Evolutionary conservation across 169 alveolate species (phyloP), one percentile per base, ranked within the genome.

Genomic region (Plasmodium gonderi): DNA sequence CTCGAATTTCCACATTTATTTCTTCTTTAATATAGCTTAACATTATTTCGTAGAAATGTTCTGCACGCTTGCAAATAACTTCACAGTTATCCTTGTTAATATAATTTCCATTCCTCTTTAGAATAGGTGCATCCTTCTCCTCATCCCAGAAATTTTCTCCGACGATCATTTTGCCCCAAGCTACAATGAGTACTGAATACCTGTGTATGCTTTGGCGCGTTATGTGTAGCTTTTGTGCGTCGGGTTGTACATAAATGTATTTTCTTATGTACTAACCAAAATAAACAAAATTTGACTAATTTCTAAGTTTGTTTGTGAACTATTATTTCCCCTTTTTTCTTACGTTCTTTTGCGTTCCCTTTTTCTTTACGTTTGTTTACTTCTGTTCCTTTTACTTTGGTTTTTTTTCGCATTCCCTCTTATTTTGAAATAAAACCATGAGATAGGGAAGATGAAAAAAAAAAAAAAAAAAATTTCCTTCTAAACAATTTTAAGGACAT

Each of bases 41-140:
- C 94, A 90, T 90, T 38, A 90, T 78, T 12, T 90, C 64, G 69
- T 65, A 79, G 80, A 90, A 90, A n/a, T 90, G 81, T 65, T 67
- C 94, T 36, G 81, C 94, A 69, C 94, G 90, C 60, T 90, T 90
- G 69, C 94, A 90, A 6, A 51, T 26, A 77, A 72, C 31, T 36
- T 90, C 91, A n/a, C 81, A 26, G 45, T 90, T 90, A 3, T 90
- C 94, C 14, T 68, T 31, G 20, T 65, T 90, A 65, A 90, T 64
- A 69, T 64, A 90, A 90, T 90, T 90, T 64, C 68, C 90, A 65
- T 90, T 90, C 26, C 94, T 29, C 31, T 90, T 90, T 54, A 90
- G 51, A 74, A 90, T 90, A 14, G 94, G 94, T 23, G 94, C 94
- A 47, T 90, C 91, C 40, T 90, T 90, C 80, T 90, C 94, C 51